Percentiles rank a stretch among this genome's conserved stretches.
phyloP scores from a whole-genome alignment of 495 filamentous ascomycete genomes.

The Aspergillus homomorphus region DNA sequence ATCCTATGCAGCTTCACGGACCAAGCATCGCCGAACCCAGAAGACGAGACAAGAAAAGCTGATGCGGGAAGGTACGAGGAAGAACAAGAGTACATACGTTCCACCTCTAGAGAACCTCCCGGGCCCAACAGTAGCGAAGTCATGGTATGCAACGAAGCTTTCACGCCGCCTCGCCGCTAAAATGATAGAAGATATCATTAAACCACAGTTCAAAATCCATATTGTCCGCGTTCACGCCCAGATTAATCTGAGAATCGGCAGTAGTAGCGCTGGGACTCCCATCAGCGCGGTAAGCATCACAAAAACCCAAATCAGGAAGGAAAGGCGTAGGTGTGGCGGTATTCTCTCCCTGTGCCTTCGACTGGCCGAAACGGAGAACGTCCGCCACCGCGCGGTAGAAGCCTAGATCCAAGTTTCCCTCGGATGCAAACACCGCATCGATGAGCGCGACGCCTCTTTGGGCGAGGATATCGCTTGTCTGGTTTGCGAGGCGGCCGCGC shows the following conservation, averaged over 20 bases:
- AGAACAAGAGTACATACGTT: background rate
- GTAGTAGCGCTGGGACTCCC: background rate
- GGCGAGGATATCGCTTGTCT: conserved; percentile 25
- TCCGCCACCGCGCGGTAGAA: conserved; percentile 28
- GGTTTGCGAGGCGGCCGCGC: conserved; percentile 24
- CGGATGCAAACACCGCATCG: conserved; percentile 28
- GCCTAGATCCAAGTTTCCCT: conserved; percentile 20
- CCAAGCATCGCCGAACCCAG: background rate
- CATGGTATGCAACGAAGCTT: background rate
- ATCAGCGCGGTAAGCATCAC: no score
- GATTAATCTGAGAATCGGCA: background rate
- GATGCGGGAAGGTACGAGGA: background rate
- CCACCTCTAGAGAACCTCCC: background rate
- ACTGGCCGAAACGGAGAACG: conserved; percentile 24
- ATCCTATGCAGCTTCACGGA: background rate
- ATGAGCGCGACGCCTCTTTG: conserved; percentile 32
- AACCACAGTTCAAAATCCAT: conserved; percentile 32
- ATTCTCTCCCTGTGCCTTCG: conserved; percentile 5
- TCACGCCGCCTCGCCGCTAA: background rate
- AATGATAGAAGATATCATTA: conserved; percentile 26
- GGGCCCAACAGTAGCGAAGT: background rate
- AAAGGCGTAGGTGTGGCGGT: no score
- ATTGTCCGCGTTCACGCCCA: background rate
- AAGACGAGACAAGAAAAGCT: conserved; percentile 1
- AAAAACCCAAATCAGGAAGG: no score